A percentile compares a stretch with the other conserved stretches of the same genome.
phyloP scores from a whole-genome alignment of 192 early-diverging fungal genomes.

The Backusella psychrophila region DNA sequence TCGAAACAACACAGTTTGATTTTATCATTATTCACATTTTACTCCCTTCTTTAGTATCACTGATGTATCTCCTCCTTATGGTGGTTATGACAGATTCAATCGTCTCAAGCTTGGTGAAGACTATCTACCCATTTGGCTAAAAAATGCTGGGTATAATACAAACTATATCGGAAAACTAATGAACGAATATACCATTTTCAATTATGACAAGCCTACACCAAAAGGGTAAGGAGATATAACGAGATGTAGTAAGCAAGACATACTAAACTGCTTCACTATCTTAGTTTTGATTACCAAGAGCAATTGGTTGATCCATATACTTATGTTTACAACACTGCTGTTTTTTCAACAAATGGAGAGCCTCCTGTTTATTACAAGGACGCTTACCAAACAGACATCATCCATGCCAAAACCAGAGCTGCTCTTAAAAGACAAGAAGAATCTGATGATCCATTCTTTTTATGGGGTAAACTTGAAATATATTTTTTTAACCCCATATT shows the following conservation, averaged over 20 bases:
- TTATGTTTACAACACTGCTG: conserved; percentile 53
- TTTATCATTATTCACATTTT: background rate
- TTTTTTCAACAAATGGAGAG: conserved; percentile 59
- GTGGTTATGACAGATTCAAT: conserved; percentile 44
- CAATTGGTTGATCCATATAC: conserved; percentile 55
- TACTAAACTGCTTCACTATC: background rate
- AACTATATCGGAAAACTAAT: conserved; percentile 71
- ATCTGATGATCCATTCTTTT: conserved; percentile 40
- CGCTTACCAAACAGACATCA: conserved; percentile 55
- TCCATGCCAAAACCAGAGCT: conserved; percentile 47
- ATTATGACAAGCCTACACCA: conserved; percentile 35
- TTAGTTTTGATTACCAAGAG: conserved; percentile 18
- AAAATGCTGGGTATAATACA: conserved; percentile 56
- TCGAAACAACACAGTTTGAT: conserved; percentile 6
- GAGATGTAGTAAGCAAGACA: background rate
- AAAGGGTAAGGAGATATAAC: conserved; percentile 19
- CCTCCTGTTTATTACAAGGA: conserved; percentile 45
- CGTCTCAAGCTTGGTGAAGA: conserved; percentile 36
- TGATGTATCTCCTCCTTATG: conserved; percentile 31
- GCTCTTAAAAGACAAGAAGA: conserved; percentile 41
- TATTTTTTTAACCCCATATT: background rate
- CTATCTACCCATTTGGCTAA: conserved; percentile 53
- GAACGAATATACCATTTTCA: conserved; percentile 43
- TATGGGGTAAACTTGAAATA: conserved; percentile 28
- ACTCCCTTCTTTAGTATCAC: conserved; percentile 28